Evolutionary conservation across 768 basidiomycete genomes (phyloP), one percentile per base, ranked within the genome.

Genomic region (Wakefieldia striispora): DNA sequence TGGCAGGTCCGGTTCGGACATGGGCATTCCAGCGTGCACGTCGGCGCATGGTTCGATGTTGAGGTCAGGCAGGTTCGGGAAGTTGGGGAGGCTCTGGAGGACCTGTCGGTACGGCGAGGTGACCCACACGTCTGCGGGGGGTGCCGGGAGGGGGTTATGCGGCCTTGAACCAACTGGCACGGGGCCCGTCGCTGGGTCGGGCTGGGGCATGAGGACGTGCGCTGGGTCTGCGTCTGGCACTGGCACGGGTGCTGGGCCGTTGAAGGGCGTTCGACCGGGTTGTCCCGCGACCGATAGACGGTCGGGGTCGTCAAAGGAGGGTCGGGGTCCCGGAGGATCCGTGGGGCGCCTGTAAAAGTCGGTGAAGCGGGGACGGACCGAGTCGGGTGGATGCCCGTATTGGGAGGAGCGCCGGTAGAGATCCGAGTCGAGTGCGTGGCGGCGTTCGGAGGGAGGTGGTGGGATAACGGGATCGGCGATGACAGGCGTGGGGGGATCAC

Each of bases 71-170:
- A n/a, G n/a, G n/a, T n/a, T 45, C 0, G 60, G 5, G 71, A 68
- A 42, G 39, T 73, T 70, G 1, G 79, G 81, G 16, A 84, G 75
- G 44, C 75, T 74, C 16, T 54, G 47, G 6, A 84, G 69, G 0
- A 86, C 63, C 1, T 70, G 65, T 45, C 76, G 75, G 61, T 86
- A 86, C 0, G 83, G 83, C 0, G 82, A 72, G 23, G 67, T 66
- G 11, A 78, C 73, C 63, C 83, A 85, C 8, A 88, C 47, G 58
- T 88, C 80, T 26, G 67, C 66, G 0, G 88, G 88, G 0, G 80
- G 85, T 3, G 62, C 50, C 0, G 88, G 88, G 10, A 89, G 78
- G 4, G 85, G 86, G 59, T 90, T 86, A 12, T 47, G 3, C 24
- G 4, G 7, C 24, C 3, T 4, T 24, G 24, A 7, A 24, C n/a